Evolutionary conservation across 495 filamentous ascomycete genomes (phyloP).

Genomic region (Rhypophila decipiens): DNA sequence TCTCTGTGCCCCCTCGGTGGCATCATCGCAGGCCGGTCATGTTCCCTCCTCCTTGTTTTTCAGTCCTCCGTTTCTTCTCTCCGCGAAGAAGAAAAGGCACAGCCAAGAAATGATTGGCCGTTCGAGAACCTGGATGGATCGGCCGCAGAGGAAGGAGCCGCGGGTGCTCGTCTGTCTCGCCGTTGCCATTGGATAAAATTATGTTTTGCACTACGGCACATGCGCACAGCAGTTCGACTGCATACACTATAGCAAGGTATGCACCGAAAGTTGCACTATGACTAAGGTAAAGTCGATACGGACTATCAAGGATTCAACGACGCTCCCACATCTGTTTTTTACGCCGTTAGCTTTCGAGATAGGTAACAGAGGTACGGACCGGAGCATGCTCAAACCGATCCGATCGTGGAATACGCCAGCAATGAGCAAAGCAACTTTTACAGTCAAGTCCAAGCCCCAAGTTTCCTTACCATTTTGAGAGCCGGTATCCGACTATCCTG

Average conservation of each 20-base stretch:
- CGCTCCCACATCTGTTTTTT: no score
- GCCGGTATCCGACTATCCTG: no score
- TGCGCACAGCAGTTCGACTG: slow-evolving; percentile 11
- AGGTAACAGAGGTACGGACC: no score
- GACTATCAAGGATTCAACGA: no score
- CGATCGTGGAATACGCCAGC: no score
- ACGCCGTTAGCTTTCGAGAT: no score
- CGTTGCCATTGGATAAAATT: slow-evolving; percentile 11
- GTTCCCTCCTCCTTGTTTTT: not conserved
- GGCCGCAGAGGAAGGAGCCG: slow-evolving; percentile 8
- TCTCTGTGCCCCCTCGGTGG: not conserved
- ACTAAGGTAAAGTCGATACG: no score
- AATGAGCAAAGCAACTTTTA: no score
- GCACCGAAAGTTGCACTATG: slow-evolving; percentile 4
- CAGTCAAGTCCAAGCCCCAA: no score
- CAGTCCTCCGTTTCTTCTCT: not conserved
- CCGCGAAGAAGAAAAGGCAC: not conserved
- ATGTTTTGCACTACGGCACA: slow-evolving; percentile 9
- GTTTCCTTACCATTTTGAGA: no score
- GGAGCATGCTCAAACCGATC: no score
- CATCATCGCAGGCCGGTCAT: not conserved
- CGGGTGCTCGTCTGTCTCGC: slow-evolving; percentile 7
- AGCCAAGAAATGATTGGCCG: not conserved
- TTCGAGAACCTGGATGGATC: slow-evolving; percentile 10
- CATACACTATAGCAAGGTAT: no score